Percentiles rank a stretch among this genome's conserved stretches.
These are phyloP conservation scores for Saturnispora sekii DNA, from an alignment of 805 yeast genomes.

Conservation along the genomic window DNA sequence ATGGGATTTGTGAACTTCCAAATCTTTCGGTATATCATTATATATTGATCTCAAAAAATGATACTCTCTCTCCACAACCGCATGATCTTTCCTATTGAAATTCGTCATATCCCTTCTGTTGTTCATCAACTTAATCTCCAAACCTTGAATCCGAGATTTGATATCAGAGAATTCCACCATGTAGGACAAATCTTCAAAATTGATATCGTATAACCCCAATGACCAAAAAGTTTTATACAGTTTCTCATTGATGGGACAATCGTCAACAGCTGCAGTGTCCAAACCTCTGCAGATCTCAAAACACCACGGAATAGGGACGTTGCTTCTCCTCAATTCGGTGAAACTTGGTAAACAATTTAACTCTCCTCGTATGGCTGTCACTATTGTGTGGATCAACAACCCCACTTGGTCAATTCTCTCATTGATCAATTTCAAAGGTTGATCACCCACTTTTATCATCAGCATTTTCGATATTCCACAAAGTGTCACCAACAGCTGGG, in stretches of 20 bases:
- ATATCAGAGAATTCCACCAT: conserved; percentile 35
- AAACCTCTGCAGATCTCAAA: conserved; percentile 67
- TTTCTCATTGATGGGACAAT: conserved; percentile 26
- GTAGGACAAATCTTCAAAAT: conserved; percentile 43
- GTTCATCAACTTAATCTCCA: conserved; percentile 28
- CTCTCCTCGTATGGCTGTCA: conserved; percentile 35
- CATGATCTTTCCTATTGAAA: conserved; percentile 13
- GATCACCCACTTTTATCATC: conserved; percentile 29
- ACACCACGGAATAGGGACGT: conserved; percentile 51
- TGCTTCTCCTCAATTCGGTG: conserved; percentile 35
- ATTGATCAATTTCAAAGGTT: conserved; percentile 56
- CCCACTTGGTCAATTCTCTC: conserved; percentile 63
- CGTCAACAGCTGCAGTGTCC: conserved; percentile 15
- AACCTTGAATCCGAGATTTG: conserved; percentile 26
- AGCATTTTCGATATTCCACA: conserved; percentile 37
- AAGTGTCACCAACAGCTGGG: conserved; percentile 60
- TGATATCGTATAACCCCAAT: conserved; percentile 60
- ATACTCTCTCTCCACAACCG: conserved; percentile 20
- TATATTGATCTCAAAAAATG: conserved; percentile 20
- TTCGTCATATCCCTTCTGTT: conserved; percentile 21
- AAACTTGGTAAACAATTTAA: conserved; percentile 25
- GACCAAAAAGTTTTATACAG: conserved; percentile 66
- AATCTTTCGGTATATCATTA: conserved; percentile 30
- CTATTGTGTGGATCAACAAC: conserved; percentile 55
- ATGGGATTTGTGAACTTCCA: conserved; percentile 36